Evolutionary conservation across 495 filamentous ascomycete species (phyloP).

Genomic region (Trichocladium antarcticum): DNA sequence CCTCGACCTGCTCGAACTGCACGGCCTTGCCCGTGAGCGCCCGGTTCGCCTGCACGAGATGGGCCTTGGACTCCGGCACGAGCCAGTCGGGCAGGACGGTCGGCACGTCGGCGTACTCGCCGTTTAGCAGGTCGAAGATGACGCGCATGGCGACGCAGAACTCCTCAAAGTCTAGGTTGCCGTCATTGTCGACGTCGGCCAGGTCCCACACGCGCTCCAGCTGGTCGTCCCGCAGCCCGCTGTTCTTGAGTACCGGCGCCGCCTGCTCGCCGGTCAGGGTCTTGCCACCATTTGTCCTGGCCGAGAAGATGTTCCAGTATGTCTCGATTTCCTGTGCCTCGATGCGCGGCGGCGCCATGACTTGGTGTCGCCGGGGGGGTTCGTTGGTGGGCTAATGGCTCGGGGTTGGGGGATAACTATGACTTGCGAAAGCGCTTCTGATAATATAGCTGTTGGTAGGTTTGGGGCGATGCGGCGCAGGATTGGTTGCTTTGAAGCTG

Average conservation of each 20-base stretch:
- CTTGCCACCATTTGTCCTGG: conserved; percentile 68
- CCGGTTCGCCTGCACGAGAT: conserved; percentile 80
- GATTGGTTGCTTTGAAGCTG: too few relatives aligned
- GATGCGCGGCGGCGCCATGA: conserved; percentile 71
- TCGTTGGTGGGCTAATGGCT: background rate
- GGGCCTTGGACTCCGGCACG: conserved; percentile 89
- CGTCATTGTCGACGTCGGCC: conserved; percentile 91
- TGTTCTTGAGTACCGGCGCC: conserved; percentile 91
- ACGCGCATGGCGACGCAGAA: conserved; percentile 98
- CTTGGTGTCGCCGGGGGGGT: conserved; percentile 1
- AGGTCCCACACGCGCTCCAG: conserved; percentile 96
- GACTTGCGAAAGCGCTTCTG: too few relatives aligned
- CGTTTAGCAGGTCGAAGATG: conserved; percentile 93
- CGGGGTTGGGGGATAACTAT: background rate
- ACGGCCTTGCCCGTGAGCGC: conserved; percentile 65
- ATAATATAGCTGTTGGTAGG: too few relatives aligned
- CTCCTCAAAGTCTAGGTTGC: conserved; percentile 95
- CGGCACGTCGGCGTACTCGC: conserved; percentile 82
- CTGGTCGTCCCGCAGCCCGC: conserved; percentile 82
- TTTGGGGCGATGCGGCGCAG: too few relatives aligned
- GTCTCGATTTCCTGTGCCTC: conserved; percentile 93
- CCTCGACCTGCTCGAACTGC: conserved; percentile 66
- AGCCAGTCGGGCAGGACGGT: conserved; percentile 82
- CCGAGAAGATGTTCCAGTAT: conserved; percentile 98
- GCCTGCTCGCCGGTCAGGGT: conserved; percentile 85